These are phyloP conservation scores for Leccinum rimulosum DNA, from an alignment of 768 basidiomycete species.

Conservation along the genomic window DNA sequence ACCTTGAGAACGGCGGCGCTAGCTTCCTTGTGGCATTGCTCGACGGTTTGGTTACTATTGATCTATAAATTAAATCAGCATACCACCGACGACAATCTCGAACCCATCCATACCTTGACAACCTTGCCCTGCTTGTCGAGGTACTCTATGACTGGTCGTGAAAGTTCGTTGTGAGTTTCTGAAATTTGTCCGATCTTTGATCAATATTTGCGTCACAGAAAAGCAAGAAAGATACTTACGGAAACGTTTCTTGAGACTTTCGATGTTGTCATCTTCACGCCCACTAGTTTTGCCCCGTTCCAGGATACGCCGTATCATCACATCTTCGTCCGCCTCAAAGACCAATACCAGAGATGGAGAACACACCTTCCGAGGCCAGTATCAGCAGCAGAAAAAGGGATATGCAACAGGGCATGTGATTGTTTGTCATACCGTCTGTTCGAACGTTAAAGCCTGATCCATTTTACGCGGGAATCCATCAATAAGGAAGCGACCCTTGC, in stretches of 20 bases:
- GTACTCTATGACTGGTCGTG: slow-evolving; percentile 91
- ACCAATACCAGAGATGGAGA: slow-evolving; percentile 76
- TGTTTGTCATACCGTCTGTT: slow-evolving; percentile 61
- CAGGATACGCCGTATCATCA: slow-evolving; percentile 82
- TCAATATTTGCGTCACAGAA: not conserved
- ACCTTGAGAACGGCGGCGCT: slow-evolving; percentile 51
- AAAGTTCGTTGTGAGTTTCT: slow-evolving; percentile 85
- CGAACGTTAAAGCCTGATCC: slow-evolving; percentile 95
- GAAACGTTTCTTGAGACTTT: slow-evolving; percentile 97
- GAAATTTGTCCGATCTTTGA: not conserved
- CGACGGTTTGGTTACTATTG: slow-evolving; percentile 63
- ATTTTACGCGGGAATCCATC: slow-evolving; percentile 98
- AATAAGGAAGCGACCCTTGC: slow-evolving; percentile 84
- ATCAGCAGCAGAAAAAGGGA: not conserved
- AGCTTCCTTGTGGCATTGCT: slow-evolving; percentile 67
- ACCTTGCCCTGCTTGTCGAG: slow-evolving; percentile 70
- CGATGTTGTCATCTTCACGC: slow-evolving; percentile 90
- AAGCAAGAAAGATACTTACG: slow-evolving; percentile 43
- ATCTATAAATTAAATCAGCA: slow-evolving; percentile 43
- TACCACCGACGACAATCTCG: not conserved
- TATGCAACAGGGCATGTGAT: not conserved
- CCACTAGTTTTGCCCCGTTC: slow-evolving; percentile 93
- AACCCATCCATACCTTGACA: slow-evolving; percentile 53
- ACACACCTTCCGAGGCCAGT: slow-evolving; percentile 59
- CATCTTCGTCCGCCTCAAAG: slow-evolving; percentile 83